Evolutionary conservation across 139 green algal genomes (phyloP).

Genomic region (Chlamydomonas sphaeroides): DNA sequence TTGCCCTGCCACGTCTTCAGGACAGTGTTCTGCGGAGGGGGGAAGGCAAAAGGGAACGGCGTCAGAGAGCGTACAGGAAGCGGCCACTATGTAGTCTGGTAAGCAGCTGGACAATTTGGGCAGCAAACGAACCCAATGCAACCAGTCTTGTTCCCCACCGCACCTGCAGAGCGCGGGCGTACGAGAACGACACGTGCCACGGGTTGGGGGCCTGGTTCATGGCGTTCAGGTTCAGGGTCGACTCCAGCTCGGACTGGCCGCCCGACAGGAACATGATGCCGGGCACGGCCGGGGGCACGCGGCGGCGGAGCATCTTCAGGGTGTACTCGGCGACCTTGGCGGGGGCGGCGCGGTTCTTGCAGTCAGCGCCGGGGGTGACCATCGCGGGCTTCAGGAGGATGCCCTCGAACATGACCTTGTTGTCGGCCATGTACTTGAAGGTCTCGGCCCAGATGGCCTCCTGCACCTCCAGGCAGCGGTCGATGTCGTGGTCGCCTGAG

Average conservation of each 20-base stretch:
- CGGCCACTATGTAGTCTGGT: too few relatives aligned
- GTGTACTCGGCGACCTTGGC: conserved; percentile 94
- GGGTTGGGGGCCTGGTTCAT: conserved; percentile 99
- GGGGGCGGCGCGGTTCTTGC: conserved; percentile 72
- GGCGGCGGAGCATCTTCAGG: conserved; percentile 93
- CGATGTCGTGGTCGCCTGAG: conserved; percentile 72
- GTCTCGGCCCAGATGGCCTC: conserved; percentile 94
- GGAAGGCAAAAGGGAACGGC: too few relatives aligned
- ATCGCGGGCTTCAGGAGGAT: conserved; percentile 99
- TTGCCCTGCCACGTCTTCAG: conserved; percentile 91
- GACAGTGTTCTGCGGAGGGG: conserved; percentile 90
- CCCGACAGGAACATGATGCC: conserved; percentile 99
- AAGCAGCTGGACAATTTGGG: too few relatives aligned
- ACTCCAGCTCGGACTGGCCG: conserved; percentile 99
- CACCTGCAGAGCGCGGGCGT: conserved; percentile 97
- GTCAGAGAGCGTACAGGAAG: too few relatives aligned
- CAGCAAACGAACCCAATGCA: too few relatives aligned
- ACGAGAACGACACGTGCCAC: conserved; percentile 99
- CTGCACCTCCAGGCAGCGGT: conserved; percentile 91
- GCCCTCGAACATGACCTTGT: conserved; percentile 97
- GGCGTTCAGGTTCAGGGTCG: conserved; percentile 99
- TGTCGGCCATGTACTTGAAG: conserved; percentile 95
- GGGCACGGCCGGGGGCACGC: conserved; percentile 96
- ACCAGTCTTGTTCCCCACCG: too few relatives aligned
- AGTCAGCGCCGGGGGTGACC: conserved; percentile 98